Evolutionary conservation across 208 protist species (phyloP), one percentile per base, ranked within the genome.

Genomic region (Leishmania amazonensis): DNA sequence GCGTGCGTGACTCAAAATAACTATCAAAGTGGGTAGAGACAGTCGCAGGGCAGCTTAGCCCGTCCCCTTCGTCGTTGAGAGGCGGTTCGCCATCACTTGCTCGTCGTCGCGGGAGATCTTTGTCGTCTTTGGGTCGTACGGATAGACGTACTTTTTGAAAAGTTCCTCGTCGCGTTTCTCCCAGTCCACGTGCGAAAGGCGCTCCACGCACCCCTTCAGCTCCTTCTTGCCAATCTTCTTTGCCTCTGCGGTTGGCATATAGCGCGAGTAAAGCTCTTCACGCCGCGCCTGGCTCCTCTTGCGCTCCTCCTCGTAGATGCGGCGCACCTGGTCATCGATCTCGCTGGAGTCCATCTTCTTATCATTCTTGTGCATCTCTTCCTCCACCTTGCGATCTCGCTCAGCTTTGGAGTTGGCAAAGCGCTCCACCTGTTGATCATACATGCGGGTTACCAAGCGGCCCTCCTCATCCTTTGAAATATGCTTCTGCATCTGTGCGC

Each of bases 121-220:
- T 5, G 79, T 83, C 51, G 74, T 86, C 86, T 92, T 94, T 4
- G 92, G 92, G 79, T 96, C 94, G 81, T 94, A 88, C n/a, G 92
- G 92, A 64, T 95, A 96, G 40, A 97, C 92, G 76, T 95, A 87
- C 89, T 97, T 97, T 76, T 96, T 84, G 78, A 96, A 97, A 31
- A 97, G 87, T 81, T 93, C 90, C 85, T 96, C 90, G 68, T 97
- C 94, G 5, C 88, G 82, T 84, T 93, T 93, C 76, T 88, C 94
- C 78, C 88, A 96, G 77, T 97, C 92, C 11, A 95, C 89, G 71
- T 91, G 85, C 58, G 84, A 96, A 13, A 97, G 89, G 15, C 94
- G 92, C 17, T 93, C 79, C 70, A 93, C 91, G 42, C 87, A 92
- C 73, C 87, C 90, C 74, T 92, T 84, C 53, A 97, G 86, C 75